Evolutionary conservation across 2,329 filamentous ascomycete genomes (phyloP).

Genomic region (Clonostachys sp.): DNA sequence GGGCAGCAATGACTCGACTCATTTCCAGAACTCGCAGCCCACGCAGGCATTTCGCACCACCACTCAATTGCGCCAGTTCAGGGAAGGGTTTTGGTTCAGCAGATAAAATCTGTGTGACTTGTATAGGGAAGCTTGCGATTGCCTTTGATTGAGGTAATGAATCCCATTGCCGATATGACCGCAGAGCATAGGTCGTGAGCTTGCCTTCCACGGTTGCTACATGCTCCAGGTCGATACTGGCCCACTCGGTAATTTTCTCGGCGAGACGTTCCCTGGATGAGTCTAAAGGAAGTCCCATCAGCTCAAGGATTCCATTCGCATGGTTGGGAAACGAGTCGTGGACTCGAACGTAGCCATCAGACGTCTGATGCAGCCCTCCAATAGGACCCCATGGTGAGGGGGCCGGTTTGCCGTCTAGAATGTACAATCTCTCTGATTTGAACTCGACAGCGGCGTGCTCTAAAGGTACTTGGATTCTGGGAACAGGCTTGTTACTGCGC

Average conservation of each 20-base stretch:
- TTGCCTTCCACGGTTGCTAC: conserved; percentile 29
- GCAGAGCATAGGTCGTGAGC: conserved; percentile 40
- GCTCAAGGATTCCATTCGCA: conserved; percentile 28
- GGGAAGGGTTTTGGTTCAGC: conserved; percentile 6
- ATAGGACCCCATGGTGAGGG: conserved; percentile 32
- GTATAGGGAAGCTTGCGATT: conserved; percentile 39
- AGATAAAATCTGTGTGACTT: conserved; percentile 24
- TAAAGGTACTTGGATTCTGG: conserved; percentile 33
- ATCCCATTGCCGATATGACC: conserved; percentile 48
- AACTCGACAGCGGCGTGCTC: conserved; percentile 47
- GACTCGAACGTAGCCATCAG: conserved; percentile 47
- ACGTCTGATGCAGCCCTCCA: conserved; percentile 44
- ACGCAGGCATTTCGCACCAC: conserved; percentile 35
- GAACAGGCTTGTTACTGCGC: conserved; percentile 17
- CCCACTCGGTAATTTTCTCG: conserved; percentile 29
- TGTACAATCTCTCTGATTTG: conserved; percentile 44
- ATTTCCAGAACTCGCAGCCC: conserved; percentile 69
- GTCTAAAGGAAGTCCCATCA: conserved; percentile 30
- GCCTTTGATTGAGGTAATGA: conserved; percentile 35
- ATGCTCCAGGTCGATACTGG: conserved; percentile 40
- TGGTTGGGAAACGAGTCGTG: conserved; percentile 52
- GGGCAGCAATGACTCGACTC: conserved; percentile 68
- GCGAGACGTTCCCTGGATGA: conserved; percentile 31
- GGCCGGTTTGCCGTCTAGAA: conserved; percentile 27
- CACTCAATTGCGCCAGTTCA: conserved; percentile 26